phyloP scores from a whole-genome alignment of 306 rosid genomes.

The Albizia julibrissin region DNA sequence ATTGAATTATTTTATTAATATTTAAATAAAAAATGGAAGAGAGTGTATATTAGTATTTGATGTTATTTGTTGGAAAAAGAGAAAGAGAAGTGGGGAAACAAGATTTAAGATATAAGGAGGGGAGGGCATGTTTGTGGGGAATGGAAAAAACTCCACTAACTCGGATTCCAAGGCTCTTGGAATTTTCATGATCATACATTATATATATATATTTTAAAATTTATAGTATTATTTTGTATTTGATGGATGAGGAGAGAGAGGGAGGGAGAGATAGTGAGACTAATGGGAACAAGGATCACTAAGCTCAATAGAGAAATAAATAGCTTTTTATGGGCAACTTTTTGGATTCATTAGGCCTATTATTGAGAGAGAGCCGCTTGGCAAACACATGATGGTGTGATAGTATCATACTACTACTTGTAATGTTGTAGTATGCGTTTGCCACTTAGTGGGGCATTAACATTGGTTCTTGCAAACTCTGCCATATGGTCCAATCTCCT shows the following conservation, averaged over 20 bases:
- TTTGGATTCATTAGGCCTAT: constrained; percentile 63
- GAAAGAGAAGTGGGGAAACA: constrained; percentile 40
- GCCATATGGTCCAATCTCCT: constrained; percentile 53
- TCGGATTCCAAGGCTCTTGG: constrained; percentile 88
- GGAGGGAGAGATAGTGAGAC: constrained; percentile 3
- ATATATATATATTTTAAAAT: background rate
- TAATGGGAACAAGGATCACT: background rate
- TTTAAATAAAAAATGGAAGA: background rate
- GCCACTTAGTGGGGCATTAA: constrained; percentile 30
- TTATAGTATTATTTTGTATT: constrained; percentile 5
- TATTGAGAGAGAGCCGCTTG: constrained; percentile 32
- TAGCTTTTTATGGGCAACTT: constrained; percentile 57
- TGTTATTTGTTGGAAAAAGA: background rate
- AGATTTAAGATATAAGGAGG: constrained; percentile 53
- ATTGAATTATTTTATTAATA: background rate
- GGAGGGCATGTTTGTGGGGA: constrained; percentile 93
- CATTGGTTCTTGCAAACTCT: constrained; percentile 49
- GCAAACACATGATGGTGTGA: too few species aligned
- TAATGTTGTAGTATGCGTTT: background rate
- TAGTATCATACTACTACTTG: too few species aligned
- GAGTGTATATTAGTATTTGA: constrained; percentile 8
- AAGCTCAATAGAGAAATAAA: constrained; percentile 42
- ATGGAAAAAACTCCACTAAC: constrained; percentile 84
- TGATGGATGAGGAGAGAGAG: background rate
- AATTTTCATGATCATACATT: constrained; percentile 53